Conservation (phyloP, 805 yeast genomes). For the Metschnikowia borealis region DNA sequence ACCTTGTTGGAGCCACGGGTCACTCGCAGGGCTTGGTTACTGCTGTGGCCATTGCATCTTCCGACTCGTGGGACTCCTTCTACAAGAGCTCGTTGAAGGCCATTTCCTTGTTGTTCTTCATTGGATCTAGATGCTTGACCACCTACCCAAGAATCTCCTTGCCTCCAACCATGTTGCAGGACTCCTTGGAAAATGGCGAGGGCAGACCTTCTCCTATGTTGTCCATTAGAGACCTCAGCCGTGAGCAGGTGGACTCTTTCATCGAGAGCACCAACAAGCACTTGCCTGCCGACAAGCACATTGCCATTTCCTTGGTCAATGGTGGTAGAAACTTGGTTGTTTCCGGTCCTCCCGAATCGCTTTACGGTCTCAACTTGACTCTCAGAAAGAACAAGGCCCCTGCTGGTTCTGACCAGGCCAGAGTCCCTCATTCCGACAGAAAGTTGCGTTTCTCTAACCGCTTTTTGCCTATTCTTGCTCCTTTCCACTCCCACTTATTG, state of each 20-base stretch:
- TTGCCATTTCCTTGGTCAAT: conserved; percentile 84
- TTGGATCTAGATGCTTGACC: conserved; percentile 88
- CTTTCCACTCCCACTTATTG: conserved; percentile 91
- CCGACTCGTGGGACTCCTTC: conserved; percentile 83
- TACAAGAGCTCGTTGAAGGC: conserved; percentile 69
- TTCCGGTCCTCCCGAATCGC: conserved; percentile 96
- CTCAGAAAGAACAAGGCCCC: conserved; percentile 94
- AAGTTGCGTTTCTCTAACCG: conserved; percentile 90
- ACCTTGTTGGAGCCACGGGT: conserved; percentile 76
- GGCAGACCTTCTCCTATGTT: conserved; percentile 98
- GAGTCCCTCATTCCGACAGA: conserved; percentile 91
- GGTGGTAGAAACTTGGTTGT: conserved; percentile 96
- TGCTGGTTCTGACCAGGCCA: conserved; percentile 88
- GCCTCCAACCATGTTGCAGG: conserved; percentile 90
- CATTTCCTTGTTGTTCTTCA: conserved; percentile 80
- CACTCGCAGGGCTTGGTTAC: conserved; percentile 91
- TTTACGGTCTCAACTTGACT: conserved; percentile 90
- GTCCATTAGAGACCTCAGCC: conserved; percentile 82
- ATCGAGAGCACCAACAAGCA: conserved; percentile 88
- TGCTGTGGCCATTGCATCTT: conserved; percentile 82
- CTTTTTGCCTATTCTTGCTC: conserved; percentile 92
- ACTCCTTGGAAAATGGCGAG: conserved; percentile 89
- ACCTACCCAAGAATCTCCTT: conserved; percentile 90
- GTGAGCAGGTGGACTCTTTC: conserved; percentile 71
- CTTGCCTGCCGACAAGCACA: conserved; percentile 86